Conservation (phyloP, 108 stramenopile species). For the Epithemia pelagica region DNA sequence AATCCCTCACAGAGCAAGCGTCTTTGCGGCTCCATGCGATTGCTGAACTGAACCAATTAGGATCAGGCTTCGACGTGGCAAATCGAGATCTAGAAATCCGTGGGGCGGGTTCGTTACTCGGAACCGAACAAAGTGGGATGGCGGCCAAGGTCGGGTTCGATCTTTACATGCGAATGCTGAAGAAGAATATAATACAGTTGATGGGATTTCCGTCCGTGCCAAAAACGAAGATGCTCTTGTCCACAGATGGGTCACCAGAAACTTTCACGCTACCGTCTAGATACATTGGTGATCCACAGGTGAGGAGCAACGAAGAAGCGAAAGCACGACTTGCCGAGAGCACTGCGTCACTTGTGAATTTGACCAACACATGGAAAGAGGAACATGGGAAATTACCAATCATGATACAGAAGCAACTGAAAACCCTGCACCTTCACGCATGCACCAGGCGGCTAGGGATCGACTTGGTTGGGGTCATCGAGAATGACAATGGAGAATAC, state of each 20-base stretch:
- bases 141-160: constrained; percentile 92
- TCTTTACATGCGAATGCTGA: constrained; percentile 93
- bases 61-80: constrained; percentile 89
- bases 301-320: constrained; percentile 47
- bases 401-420: constrained; percentile 55
- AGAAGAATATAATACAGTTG: constrained; percentile 80
- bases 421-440: constrained; percentile 78
- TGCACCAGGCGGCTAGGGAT: constrained; percentile 77
- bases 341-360: constrained; percentile 52
- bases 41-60: constrained; percentile 78
- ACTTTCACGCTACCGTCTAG: constrained; percentile 54
- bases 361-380: constrained; percentile 75
- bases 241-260: constrained; percentile 55
- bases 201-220: constrained; percentile 70
- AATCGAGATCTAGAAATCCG: constrained; percentile 92
- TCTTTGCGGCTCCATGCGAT: constrained; percentile 80
- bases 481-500: constrained; percentile 11
- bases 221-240: constrained; percentile 66
- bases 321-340: constrained; percentile 75
- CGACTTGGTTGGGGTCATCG: constrained; percentile 63
- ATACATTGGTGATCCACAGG: constrained; percentile 53
- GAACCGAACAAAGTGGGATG: constrained; percentile 89
- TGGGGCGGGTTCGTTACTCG: constrained; percentile 86
- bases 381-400: constrained; percentile 67
- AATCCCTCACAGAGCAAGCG: constrained; percentile 64